Base-by-base conservation (phyloP, 805 yeast genomes). In the Zygoascus flipseniorum region DNA sequence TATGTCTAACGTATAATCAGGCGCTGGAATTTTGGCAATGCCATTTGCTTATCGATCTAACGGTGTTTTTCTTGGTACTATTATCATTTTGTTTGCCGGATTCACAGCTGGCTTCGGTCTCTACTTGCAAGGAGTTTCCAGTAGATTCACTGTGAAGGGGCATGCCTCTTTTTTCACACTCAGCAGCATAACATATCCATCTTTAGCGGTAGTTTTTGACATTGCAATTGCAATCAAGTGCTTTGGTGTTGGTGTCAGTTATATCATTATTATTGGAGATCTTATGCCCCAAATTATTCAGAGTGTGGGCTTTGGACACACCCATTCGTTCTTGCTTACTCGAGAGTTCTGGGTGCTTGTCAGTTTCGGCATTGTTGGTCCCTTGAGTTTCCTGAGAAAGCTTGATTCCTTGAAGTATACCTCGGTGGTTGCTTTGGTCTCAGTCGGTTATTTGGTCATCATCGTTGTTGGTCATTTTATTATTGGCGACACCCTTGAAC, bases 331-430 rank as follows among this genome's bases (percentile, higher is more conserved):
- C 9, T 48, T 62, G 50, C 43, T 60, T 44, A 44, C 65, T 47
- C 65, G 80, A n/a, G 63, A 66, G 3, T 75, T 77, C 54, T 77
- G 81, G 79, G 77, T 78, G 42, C 52, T 73, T 44, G 67, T 69
- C 9, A 64, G 74, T 31, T 70, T 78, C 79, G 66, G 50, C 28
- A 73, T 82, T 16, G 69, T 75, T 6, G 69, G 71, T 2, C 89
- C 89, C 0, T 72, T 92, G 50, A 83, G 93, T 11, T 88, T 83
- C 66, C 73, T 86, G 62, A 79, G 83, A 62, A 81, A 80, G 61
- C 75, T 90, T 56, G 95, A 87, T 65, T 86, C 96, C 9, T 76
- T 90, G 63, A 85, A 86, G 63, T 86, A 87, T 62, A 88, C 97
- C 0, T 87, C 96, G 1, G 71, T 89, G 66, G 73, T 90, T 39